Evolutionary conservation across 768 basidiomycete species (phyloP), one percentile per base, ranked within the genome.

Genomic region (Amanita rubescens): DNA sequence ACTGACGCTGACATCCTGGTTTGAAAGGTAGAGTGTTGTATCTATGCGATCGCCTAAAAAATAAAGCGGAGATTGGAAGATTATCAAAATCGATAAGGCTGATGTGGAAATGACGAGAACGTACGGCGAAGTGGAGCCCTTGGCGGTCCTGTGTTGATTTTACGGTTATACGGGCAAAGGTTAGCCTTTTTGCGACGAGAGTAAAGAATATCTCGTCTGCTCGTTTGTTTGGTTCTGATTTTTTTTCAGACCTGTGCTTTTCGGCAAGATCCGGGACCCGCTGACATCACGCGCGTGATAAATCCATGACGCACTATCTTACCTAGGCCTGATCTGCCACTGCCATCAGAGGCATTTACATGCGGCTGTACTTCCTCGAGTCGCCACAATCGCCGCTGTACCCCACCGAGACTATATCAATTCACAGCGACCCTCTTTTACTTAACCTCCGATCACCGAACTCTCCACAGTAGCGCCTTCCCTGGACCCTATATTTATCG

Each of bases 1-100:
- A 39, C 49, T 41, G 11, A 50, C 49, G 49, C 27, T 25, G 49
- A 50, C 49, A 50, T 50, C n/a, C 39, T 50, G 49, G 35, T 14
- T 15, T 17, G 38, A 7, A 39, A 19, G 17, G 38, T 39, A 39
- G 38, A 15, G 38, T 30, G n/a, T n/a, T 3, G 25, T 27, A n/a
- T 46, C 14, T 27, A 46, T 30, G 15, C 15, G 27, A 25, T 25
- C 2, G 43, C 15, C 43, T 44, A 30, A 42, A 39, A 41, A 42
- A 42, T 20, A 7, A 42, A 42, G 12, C 1, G 3, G 42, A n/a
- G 22, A 42, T 42, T 9, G 20, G 12, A 17, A 32, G 30, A 17
- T n/a, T 6, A 46, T 46, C 25, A 46, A 3, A 2, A 46, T 30
- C 44, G 27, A 46, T 32, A 46, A 30, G 25, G 9, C 9, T 17